phyloP scores from a whole-genome alignment of 176 grass and related monocot species.

The Poa pratensis region DNA sequence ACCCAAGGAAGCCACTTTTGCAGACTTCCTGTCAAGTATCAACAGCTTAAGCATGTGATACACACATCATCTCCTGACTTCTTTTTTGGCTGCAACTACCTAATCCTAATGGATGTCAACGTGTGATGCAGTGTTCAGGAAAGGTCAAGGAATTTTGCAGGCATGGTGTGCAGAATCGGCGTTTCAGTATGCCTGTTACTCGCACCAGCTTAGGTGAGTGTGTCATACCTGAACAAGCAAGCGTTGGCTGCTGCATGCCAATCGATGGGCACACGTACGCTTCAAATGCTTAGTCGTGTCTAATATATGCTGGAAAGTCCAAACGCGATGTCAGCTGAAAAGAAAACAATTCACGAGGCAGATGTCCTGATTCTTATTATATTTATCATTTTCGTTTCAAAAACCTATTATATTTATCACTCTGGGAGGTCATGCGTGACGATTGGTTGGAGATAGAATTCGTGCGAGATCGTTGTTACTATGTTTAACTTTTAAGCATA shows the following conservation, averaged over 20 bases:
- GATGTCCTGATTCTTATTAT: background rate
- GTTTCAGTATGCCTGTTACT: background rate
- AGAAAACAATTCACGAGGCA: background rate
- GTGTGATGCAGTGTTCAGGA: background rate
- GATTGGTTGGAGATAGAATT: background rate
- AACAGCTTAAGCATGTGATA: background rate
- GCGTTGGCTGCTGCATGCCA: background rate
- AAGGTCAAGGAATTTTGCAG: conserved; percentile 35
- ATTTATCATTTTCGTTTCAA: background rate
- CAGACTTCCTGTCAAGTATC: background rate
- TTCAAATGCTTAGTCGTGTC: background rate
- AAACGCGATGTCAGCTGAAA: background rate
- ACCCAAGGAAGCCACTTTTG: background rate
- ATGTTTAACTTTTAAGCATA: background rate
- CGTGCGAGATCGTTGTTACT: background rate
- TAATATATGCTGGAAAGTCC: background rate
- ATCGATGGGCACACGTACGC: background rate
- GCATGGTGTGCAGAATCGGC: background rate
- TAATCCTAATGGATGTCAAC: background rate
- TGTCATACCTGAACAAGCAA: background rate
- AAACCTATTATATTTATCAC: too few species aligned
- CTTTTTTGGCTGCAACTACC: background rate
- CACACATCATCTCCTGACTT: background rate
- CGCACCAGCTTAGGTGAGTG: background rate
- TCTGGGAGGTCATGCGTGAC: conserved; percentile 30